These are phyloP conservation scores for Lipomyces yamanashiensis DNA, from an alignment of 805 yeast genomes.

Conservation along the genomic window DNA sequence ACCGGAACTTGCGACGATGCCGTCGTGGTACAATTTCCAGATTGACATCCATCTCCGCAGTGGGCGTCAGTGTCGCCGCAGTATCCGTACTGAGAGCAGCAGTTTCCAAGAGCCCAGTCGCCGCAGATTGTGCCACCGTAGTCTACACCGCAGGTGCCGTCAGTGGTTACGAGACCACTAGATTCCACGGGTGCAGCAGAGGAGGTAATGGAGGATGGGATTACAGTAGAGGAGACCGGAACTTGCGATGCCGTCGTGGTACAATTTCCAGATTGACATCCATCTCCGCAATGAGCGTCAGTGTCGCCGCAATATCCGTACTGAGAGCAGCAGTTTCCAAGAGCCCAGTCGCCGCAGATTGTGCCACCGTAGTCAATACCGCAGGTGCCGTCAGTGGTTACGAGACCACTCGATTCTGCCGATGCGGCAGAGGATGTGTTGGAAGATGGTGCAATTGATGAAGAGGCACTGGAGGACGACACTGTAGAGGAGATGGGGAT, in stretches of 20 bases:
- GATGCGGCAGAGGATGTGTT: constrained; percentile 7
- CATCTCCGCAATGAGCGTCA: constrained; percentile 21
- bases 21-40: constrained; percentile 8
- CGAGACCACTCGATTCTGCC: constrained; percentile 14
- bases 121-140: constrained; percentile 24
- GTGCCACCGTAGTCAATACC: constrained; percentile 16
- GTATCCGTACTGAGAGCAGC: constrained; percentile 28
- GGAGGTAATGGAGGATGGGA: constrained; percentile 3
- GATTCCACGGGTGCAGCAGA: constrained; percentile 13
- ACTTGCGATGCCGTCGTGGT: background rate
- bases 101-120: constrained; percentile 26
- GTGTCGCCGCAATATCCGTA: constrained; percentile 28
- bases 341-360: constrained; percentile 28
- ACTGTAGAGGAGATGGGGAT: no score
- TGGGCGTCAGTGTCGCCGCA: constrained; percentile 24
- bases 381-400: constrained; percentile 32
- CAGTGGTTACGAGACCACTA: constrained; percentile 22
- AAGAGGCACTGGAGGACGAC: constrained; percentile 9
- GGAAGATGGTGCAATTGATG: background rate
- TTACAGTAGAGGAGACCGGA: background rate
- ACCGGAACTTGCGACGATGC: background rate
- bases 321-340: constrained; percentile 29
- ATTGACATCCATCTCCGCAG: constrained; percentile 25
- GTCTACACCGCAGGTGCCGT: constrained; percentile 28
- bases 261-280: constrained; percentile 19